Evolutionary conservation across 129 eudicot species (phyloP).

Genomic region (Tagetes patula): DNA sequence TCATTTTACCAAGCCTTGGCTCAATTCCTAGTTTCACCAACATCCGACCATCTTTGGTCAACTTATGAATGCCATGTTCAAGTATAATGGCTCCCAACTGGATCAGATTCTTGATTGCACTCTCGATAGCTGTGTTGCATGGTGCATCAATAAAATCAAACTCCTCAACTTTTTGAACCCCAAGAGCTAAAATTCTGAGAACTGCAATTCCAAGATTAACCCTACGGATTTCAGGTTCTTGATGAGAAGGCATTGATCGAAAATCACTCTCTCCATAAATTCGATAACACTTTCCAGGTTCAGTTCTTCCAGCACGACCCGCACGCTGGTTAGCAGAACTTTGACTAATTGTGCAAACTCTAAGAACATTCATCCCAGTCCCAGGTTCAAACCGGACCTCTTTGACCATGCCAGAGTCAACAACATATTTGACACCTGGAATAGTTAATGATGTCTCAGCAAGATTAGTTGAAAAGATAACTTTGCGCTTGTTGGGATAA

Average conservation of each 20-base stretch:
- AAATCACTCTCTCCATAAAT: conserved; percentile 62
- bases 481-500: conserved; percentile 69
- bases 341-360: conserved; percentile 71
- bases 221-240: conserved; percentile 86
- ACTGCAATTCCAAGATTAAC: conserved; percentile 94
- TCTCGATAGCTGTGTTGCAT: conserved; percentile 53
- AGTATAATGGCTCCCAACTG: conserved; percentile 68
- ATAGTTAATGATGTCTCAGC: conserved; percentile 97
- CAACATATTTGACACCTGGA: conserved; percentile 88
- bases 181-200: conserved; percentile 73
- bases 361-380: conserved; percentile 83
- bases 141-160: conserved; percentile 94
- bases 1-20: conserved; percentile 82
- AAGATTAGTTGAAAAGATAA: conserved; percentile 82
- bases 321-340: conserved; percentile 92
- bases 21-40: conserved; percentile 83
- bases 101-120: conserved; percentile 68
- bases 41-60: conserved; percentile 55
- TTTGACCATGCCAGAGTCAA: conserved; percentile 88
- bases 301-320: conserved; percentile 97
- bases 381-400: conserved; percentile 77
- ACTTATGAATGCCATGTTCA: conserved; percentile 39
- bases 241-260: conserved; percentile 60
- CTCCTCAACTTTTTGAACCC: conserved; percentile 46
- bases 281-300: conserved; percentile 82